Base-by-base conservation (phyloP, 2,329 filamentous ascomycete species). In the Metarhizium humberi region DNA sequence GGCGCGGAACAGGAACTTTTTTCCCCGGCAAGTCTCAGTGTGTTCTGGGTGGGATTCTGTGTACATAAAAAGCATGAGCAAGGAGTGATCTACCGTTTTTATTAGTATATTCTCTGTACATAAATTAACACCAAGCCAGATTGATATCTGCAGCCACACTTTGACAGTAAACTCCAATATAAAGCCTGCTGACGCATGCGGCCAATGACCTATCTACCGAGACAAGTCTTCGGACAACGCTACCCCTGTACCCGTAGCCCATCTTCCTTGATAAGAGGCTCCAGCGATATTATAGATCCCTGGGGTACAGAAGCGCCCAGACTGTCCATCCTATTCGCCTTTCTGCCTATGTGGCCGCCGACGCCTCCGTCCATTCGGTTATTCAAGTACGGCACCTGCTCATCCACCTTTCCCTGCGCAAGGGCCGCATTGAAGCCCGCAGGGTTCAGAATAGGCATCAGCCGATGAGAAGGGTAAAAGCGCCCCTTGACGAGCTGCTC, bases 401-500 rank as follows among this genome's bases (percentile, higher is more conserved):
- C 74, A 36, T 73, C 69, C 32, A 79, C 65, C 40, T 69, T 63
- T 45, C 73, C 72, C 42, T 68, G 65, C 29, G 66, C 61, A 38
- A 75, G 58, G 16, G 71, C 69, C 4, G 66, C 64, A 45, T 74
- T 65, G 56, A 73, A 74, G 5, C 64, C 66, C 1, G 61, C 63
- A 10, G 70, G 69, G 45, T 78, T 71, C 53, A 82, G 67, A 54
- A 81, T 73, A 16, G 73, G 73, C 66, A 80, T 76, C 40, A 84
- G 70, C 56, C 74, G 71, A 56, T 75, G 68, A n/a, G 77, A 78
- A 16, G 80, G 76, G 67, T 84, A 83, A 67, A 82, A 82, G n/a
- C 80, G 72, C 52, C 80, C 80, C 56, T 73, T 71, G 52, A 83
- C 71, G 25, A 71, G 70, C 14, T 64, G 63, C 61, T 81, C 79